phyloP scores from a whole-genome alignment of 306 rosid genomes.

The Senna tora region DNA sequence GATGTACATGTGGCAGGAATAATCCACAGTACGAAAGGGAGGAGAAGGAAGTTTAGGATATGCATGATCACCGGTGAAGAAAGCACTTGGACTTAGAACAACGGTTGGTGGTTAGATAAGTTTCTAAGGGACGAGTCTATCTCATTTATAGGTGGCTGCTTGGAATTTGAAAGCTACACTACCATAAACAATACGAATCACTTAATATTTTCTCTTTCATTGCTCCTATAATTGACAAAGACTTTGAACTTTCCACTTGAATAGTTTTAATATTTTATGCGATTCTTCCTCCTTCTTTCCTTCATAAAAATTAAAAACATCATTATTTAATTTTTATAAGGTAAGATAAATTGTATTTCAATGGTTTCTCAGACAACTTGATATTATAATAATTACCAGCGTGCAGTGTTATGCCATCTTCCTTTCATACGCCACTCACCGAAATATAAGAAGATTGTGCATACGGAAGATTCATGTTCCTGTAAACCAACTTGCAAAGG shows the following conservation, averaged over 20 bases:
- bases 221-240: not conserved
- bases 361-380: not conserved
- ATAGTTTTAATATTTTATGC: not conserved
- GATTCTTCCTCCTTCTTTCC: not conserved
- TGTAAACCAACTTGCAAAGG: not conserved
- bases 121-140: not conserved
- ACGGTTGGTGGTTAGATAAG: not conserved
- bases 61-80: slow-evolving; percentile 29
- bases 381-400: not conserved
- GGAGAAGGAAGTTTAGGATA: slow-evolving; percentile 17
- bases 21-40: slow-evolving; percentile 24
- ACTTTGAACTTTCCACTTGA: not conserved
- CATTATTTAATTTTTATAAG: no score
- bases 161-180: not conserved
- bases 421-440: not conserved
- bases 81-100: not conserved
- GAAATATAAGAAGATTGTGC: not conserved
- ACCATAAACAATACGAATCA: not conserved
- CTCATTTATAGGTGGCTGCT: not conserved
- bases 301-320: no score
- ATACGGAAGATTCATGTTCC: not conserved
- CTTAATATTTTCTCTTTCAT: no score
- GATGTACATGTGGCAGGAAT: no score
- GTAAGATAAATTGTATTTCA: not conserved
- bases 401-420: not conserved